Evolutionary conservation across 2,329 filamentous ascomycete genomes (phyloP).

Genomic region (Diplodia seriata): DNA sequence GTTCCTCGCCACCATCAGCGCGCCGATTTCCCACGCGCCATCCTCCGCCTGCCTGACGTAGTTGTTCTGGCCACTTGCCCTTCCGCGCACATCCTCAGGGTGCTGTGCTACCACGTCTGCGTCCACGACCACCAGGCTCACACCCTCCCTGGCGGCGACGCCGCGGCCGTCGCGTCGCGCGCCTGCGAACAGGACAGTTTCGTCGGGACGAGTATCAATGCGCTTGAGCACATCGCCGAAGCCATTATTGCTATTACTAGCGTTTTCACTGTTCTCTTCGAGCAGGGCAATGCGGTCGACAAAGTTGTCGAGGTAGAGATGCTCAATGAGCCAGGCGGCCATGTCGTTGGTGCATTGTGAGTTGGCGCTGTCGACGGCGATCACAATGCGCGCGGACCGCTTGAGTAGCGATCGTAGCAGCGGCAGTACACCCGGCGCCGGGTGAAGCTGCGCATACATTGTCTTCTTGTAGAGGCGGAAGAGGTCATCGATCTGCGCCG

Average conservation of each 20-base stretch:
- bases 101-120: neutral
- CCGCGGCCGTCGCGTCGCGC: constrained; percentile 6
- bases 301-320: constrained; percentile 32
- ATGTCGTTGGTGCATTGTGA: constrained; percentile 4
- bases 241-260: neutral
- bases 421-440: constrained; percentile 19
- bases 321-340: constrained; percentile 30
- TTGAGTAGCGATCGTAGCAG: constrained; percentile 23
- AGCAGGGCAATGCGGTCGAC: constrained; percentile 26
- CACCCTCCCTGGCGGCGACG: constrained; percentile 8
- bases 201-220: constrained; percentile 21
- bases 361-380: constrained; percentile 7
- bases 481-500: constrained; percentile 6
- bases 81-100: constrained; percentile 3
- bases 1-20: constrained; percentile 17
- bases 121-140: constrained; percentile 18
- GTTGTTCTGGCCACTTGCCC: neutral
- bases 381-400: constrained; percentile 5
- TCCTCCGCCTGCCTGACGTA: neutral
- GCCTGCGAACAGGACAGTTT: constrained; percentile 21
- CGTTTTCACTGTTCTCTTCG: constrained; percentile 1
- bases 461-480: constrained; percentile 33
- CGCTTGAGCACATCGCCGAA: constrained; percentile 22
- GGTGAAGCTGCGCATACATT: constrained; percentile 27
- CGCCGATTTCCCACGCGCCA: constrained; percentile 28